Evolutionary conservation across 148 eudicot species (phyloP), one percentile per base, ranked within the genome.

Genomic region (Pharnaceum exiguum): DNA sequence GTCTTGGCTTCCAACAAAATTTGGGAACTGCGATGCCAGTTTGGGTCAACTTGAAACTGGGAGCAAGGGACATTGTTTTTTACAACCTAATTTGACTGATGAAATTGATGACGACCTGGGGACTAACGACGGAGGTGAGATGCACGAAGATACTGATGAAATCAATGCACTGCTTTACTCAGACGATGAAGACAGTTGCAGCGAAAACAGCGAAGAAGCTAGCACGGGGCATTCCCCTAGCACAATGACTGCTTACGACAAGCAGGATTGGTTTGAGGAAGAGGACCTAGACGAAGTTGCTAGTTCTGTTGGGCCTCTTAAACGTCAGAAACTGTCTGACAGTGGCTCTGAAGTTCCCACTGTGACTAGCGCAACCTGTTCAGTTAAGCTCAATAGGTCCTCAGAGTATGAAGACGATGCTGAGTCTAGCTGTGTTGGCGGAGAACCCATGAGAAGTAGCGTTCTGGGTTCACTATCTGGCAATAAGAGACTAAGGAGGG

Each of bases 151-250:
- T 76, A 73, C 86, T 0, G 96, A 93, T 63, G 98, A 93, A 71
- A 69, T 93, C 48, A 67, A 93, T 60, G 98, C 98, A 0, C 63
- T 93, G 60, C 95, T 93, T 38, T 93, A 75, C 76, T 93, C 98
- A 53, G 95, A 87, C 45, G 77, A 79, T 17, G 87, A 88, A 16
- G 64, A 50, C 18, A 51, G 58, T 58, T 75, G 56, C 44, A 75
- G 71, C 1, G 85, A 85, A 30, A 85, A 87, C 52, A 88, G 76
- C 37, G 98, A 91, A 36, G 94, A 66, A 55, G 59, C 81, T 7
- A 85, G 95, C 80, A 93, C 98, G 0, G 98, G 98, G 24, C 96
- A 84, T 68, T 93, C 98, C 10, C 98, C 98, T 33, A 72, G 86
- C 47, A 62, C 73, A 13, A 75, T 82, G 87, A 75, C 86, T 7